Evolutionary conservation across 2,329 filamentous ascomycete species (phyloP).

Genomic region (Epichloe uncinata): DNA sequence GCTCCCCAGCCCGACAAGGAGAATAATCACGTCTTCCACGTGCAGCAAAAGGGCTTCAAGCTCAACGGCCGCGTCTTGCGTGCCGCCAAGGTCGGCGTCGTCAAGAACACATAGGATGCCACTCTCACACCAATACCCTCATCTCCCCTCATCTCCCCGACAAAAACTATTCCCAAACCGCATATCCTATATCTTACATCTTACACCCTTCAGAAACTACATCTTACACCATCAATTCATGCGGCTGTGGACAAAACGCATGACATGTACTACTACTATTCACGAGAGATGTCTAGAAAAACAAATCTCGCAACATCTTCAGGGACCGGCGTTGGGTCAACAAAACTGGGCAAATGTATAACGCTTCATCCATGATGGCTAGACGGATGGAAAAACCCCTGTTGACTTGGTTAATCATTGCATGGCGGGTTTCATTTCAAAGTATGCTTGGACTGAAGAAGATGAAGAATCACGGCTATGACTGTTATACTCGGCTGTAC

Average conservation of each 20-base stretch:
- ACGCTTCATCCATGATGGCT: conserved; percentile 33
- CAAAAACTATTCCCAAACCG: not conserved
- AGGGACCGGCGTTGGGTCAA: conserved; percentile 22
- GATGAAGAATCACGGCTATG: not conserved
- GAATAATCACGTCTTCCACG: conserved; percentile 79
- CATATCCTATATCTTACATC: not conserved
- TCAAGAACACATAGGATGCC: conserved; percentile 54
- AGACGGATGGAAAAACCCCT: not conserved
- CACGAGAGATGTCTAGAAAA: not conserved
- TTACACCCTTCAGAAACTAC: not conserved
- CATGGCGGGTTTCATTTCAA: conserved; percentile 13
- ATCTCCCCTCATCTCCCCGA: not conserved
- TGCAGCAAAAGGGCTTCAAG: conserved; percentile 91
- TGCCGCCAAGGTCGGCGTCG: conserved; percentile 91
- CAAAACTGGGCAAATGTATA: conserved; percentile 19
- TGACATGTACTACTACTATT: conserved; percentile 10
- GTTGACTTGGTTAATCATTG: conserved; percentile 7
- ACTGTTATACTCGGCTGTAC: not conserved
- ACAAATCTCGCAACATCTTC: conserved; percentile 10
- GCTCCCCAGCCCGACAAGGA: conserved; percentile 77
- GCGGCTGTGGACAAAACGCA: conserved; percentile 3
- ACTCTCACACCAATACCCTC: not conserved
- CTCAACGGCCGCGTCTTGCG: conserved; percentile 82
- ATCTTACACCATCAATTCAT: conserved; percentile 2
- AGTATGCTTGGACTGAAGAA: conserved; percentile 8